Conservation (phyloP, 306 rosid genomes). For the Trifolium repens region DNA sequence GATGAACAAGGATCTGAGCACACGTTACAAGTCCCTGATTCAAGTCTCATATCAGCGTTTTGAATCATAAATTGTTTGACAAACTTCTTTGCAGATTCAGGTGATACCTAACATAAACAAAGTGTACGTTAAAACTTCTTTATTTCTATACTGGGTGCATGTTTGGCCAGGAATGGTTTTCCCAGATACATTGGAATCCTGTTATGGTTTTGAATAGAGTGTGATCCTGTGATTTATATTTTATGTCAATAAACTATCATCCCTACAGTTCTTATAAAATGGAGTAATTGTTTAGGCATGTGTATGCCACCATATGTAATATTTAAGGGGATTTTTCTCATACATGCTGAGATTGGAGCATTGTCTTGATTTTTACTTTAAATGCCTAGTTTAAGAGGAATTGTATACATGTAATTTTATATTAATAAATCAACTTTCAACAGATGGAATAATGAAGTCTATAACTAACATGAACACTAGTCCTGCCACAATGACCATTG, state of each 20-base stretch:
- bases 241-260: neutral
- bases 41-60: slow-evolving; percentile 64
- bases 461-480: neutral
- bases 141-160: neutral
- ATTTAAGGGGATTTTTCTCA: slow-evolving; percentile 12
- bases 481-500: slow-evolving; percentile 3
- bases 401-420: slow-evolving; percentile 11
- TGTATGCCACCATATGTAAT: neutral
- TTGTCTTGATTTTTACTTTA: slow-evolving; percentile 17
- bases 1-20: slow-evolving; percentile 87
- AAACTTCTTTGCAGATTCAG: slow-evolving; percentile 48
- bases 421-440: neutral
- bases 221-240: slow-evolving; percentile 9
- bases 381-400: slow-evolving; percentile 4
- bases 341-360: slow-evolving; percentile 28
- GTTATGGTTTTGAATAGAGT: slow-evolving; percentile 2
- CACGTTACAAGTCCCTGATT: slow-evolving; percentile 81
- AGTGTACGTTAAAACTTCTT: slow-evolving; percentile 28
- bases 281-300: slow-evolving; percentile 3
- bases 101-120: slow-evolving; percentile 56
- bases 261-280: slow-evolving; percentile 7
- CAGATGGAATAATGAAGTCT: slow-evolving; percentile 17
- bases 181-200: slow-evolving; percentile 6
- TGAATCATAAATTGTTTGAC: slow-evolving; percentile 56
- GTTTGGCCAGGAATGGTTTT: slow-evolving; percentile 2